These are phyloP conservation scores for Dispira simplex DNA, from an alignment of 192 early-diverging fungal genomes.

Conservation along the genomic window DNA sequence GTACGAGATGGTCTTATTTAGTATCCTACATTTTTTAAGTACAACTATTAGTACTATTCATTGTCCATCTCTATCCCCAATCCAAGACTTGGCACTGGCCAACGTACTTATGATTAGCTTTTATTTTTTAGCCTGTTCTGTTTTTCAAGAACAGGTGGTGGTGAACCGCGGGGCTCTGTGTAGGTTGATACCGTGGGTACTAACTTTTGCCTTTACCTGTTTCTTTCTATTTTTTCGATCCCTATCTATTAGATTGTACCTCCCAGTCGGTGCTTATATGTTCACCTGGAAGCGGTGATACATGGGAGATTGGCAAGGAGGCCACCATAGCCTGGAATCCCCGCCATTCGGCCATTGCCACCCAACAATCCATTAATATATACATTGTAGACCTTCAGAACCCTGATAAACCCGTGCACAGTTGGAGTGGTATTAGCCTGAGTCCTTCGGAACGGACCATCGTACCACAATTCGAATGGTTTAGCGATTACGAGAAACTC, in stretches of 20 bases:
- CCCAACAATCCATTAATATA: conserved; percentile 10
- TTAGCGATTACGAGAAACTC: conserved; percentile 6
- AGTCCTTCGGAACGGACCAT: background rate
- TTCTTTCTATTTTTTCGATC: background rate
- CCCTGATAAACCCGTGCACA: background rate
- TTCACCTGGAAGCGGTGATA: background rate
- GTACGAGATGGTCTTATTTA: no score
- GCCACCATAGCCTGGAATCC: conserved; percentile 8
- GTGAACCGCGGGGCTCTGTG: no score
- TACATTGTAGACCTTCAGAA: conserved; percentile 12
- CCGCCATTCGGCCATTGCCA: conserved; percentile 4
- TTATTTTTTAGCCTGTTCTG: no score
- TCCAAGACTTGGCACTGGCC: no score
- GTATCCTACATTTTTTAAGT: background rate
- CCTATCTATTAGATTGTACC: background rate
- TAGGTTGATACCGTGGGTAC: no score
- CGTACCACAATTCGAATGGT: conserved; percentile 5
- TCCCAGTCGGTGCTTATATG: conserved; percentile 3
- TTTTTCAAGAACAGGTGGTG: no score
- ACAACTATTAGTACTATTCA: background rate
- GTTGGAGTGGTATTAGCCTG: background rate
- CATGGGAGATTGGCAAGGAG: background rate
- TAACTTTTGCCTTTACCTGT: no score
- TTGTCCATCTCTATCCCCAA: background rate
- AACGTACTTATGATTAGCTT: no score